Percentiles rank a stretch among this genome's conserved stretches.
These are phyloP conservation scores for Starmerella powellii DNA, from an alignment of 805 yeast genomes.

Conservation along the genomic window DNA sequence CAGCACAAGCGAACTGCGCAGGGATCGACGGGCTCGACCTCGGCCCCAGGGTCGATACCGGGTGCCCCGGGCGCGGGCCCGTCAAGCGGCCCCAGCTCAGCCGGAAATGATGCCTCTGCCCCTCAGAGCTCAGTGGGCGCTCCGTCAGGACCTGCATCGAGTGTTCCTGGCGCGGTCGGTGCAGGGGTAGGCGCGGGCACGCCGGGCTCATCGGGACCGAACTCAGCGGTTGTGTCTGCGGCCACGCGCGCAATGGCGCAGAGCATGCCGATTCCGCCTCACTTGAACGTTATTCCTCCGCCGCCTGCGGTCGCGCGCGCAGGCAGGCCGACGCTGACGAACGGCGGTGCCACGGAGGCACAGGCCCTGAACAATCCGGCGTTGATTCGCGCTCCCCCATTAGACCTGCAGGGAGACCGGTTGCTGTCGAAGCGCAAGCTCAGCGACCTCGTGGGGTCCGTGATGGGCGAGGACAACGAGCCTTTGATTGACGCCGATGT, in stretches of 20 bases:
- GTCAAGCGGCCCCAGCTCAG: too few species aligned
- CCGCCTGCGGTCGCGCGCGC: slow-evolving; percentile 53
- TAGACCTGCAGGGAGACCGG: slow-evolving; percentile 55
- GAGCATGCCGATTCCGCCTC: slow-evolving; percentile 43
- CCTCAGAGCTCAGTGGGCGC: background rate
- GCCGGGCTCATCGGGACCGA: background rate
- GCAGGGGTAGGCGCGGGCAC: background rate
- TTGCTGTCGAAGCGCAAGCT: slow-evolving; percentile 82
- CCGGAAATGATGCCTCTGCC: too few species aligned
- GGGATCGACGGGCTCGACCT: background rate
- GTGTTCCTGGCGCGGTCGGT: background rate
- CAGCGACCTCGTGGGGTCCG: slow-evolving; percentile 71
- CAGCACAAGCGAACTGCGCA: background rate
- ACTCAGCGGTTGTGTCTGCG: background rate
- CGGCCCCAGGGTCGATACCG: background rate
- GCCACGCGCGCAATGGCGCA: slow-evolving; percentile 10
- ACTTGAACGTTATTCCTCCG: slow-evolving; percentile 53
- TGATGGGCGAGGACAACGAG: slow-evolving; percentile 66
- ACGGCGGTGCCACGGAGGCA: slow-evolving; percentile 48
- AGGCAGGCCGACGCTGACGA: slow-evolving; percentile 57
- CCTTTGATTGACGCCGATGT: slow-evolving; percentile 86
- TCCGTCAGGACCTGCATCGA: background rate
- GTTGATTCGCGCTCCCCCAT: slow-evolving; percentile 65
- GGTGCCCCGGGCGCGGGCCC: too few species aligned
- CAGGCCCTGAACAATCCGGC: slow-evolving; percentile 60